A percentile compares a stretch with the other conserved stretches of the same genome.
Conservation (phyloP, 306 rosid genomes). For the Calophaca sinica region DNA sequence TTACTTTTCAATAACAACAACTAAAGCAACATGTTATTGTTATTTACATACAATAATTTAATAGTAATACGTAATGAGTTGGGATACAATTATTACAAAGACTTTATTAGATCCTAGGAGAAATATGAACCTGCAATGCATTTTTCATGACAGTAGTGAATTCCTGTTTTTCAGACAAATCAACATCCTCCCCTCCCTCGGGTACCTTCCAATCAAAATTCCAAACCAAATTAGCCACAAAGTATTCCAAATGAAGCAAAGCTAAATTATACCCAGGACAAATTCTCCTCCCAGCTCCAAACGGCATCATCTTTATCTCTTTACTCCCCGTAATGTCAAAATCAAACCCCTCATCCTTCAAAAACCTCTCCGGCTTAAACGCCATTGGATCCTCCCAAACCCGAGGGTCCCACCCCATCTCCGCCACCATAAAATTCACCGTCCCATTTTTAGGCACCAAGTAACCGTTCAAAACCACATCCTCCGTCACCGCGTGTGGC, state of each 20-base stretch:
- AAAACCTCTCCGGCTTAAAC: slow-evolving; percentile 56
- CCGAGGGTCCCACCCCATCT: slow-evolving; percentile 55
- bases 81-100: too few relatives aligned
- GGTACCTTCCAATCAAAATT: slow-evolving; percentile 51
- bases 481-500: slow-evolving; percentile 46
- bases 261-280: slow-evolving; percentile 53
- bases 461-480: slow-evolving; percentile 41
- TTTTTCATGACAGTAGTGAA: slow-evolving; percentile 51
- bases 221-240: slow-evolving; percentile 57
- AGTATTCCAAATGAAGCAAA: slow-evolving; percentile 52
- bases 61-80: too few relatives aligned
- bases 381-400: slow-evolving; percentile 58
- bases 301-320: slow-evolving; percentile 61
- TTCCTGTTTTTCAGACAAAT: slow-evolving; percentile 49
- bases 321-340: slow-evolving; percentile 49
- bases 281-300: slow-evolving; percentile 60
- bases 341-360: slow-evolving; percentile 43
- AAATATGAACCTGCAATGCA: slow-evolving; percentile 39
- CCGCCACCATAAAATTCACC: slow-evolving; percentile 58
- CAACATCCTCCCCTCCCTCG: slow-evolving; percentile 21
- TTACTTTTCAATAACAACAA: too few relatives aligned
- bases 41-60: too few relatives aligned
- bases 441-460: slow-evolving; percentile 37
- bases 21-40: too few relatives aligned
- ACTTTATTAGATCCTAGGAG: slow-evolving; percentile 33